A percentile compares a stretch with the other conserved stretches of the same genome.
These are phyloP conservation scores for Straminergon stramineum DNA, from an alignment of 225 moss, liverwort and hornwort species.

Conservation along the genomic window DNA sequence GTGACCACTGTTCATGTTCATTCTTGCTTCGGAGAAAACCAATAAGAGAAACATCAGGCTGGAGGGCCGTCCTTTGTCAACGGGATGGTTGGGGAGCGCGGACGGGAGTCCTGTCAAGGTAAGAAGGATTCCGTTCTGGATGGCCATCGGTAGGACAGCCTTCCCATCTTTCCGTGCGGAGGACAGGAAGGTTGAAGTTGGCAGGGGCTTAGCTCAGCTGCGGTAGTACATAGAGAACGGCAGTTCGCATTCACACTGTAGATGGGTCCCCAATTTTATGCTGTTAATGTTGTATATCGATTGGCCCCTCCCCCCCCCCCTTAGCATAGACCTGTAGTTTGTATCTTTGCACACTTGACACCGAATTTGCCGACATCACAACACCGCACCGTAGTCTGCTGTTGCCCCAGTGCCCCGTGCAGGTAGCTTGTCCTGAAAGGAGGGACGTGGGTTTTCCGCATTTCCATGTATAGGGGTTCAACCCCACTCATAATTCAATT, in stretches of 20 bases:
- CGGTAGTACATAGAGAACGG: conserved; percentile 54
- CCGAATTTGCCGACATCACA: conserved; percentile 49
- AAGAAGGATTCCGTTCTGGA: background rate
- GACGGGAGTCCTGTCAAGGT: background rate
- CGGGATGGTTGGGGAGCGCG: conserved; percentile 10
- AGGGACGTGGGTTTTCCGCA: conserved; percentile 14
- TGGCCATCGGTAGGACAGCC: background rate
- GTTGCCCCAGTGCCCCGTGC: background rate
- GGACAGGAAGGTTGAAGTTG: background rate
- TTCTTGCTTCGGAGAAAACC: conserved; percentile 24
- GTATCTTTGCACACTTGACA: conserved; percentile 29
- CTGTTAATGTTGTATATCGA: conserved; percentile 58
- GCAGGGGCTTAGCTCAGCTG: conserved; percentile 15
- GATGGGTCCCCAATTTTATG: conserved; percentile 50
- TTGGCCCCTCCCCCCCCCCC: conserved; percentile 16
- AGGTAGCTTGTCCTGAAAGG: conserved; percentile 12
- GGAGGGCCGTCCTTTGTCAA: conserved; percentile 2
- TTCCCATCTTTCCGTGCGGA: background rate
- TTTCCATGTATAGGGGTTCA: conserved; percentile 38
- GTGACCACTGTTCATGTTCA: conserved; percentile 36
- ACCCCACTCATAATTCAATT: conserved; percentile 36
- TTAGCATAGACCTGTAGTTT: conserved; percentile 33
- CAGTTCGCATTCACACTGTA: conserved; percentile 43
- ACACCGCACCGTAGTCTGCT: conserved; percentile 14
- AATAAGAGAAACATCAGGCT: conserved; percentile 31